A percentile compares a stretch with the other conserved stretches of the same genome.
These are phyloP conservation scores for Oleoguttula mirabilis DNA, from an alignment of 495 filamentous ascomycete genomes.

Conservation along the genomic window DNA sequence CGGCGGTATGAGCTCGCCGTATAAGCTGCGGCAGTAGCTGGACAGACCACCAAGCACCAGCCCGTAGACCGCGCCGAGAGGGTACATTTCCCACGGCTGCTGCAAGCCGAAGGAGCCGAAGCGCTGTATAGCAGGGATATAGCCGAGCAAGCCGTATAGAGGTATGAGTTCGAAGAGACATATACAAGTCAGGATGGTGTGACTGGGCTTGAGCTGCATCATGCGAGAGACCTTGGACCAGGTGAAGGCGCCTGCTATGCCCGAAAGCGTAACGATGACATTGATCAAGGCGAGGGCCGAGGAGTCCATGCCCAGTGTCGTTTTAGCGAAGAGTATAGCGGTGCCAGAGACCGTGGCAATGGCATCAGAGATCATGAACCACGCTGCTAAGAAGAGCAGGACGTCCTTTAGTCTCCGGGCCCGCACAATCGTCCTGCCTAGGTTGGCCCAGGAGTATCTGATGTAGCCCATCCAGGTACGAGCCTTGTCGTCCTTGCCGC, in stretches of 20 bases:
- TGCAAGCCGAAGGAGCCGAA: slow-evolving; percentile 75
- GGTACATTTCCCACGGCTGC: slow-evolving; percentile 95
- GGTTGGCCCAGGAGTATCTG: slow-evolving; percentile 68
- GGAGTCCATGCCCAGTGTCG: slow-evolving; percentile 75
- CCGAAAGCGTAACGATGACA: slow-evolving; percentile 72
- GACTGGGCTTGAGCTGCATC: slow-evolving; percentile 56
- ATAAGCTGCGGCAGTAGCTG: slow-evolving; percentile 85
- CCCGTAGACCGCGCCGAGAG: slow-evolving; percentile 79
- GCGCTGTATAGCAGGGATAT: slow-evolving; percentile 64
- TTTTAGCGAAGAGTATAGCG: slow-evolving; percentile 92
- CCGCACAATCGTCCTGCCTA: slow-evolving; percentile 65
- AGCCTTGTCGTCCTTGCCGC: slow-evolving; percentile 8
- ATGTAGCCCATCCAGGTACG: slow-evolving; percentile 52
- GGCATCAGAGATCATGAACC: slow-evolving; percentile 88
- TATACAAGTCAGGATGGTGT: slow-evolving; percentile 86
- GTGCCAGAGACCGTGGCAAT: slow-evolving; percentile 94
- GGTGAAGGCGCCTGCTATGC: slow-evolving; percentile 76
- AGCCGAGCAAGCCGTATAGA: slow-evolving; percentile 80
- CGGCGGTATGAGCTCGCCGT: slow-evolving; percentile 82
- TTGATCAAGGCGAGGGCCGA: slow-evolving; percentile 86
- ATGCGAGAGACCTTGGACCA: slow-evolving; percentile 66
- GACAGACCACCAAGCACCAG: slow-evolving; percentile 88
- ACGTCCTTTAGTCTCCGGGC: slow-evolving; percentile 76
- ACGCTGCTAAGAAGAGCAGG: slow-evolving; percentile 73
- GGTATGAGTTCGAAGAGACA: slow-evolving; percentile 84